Evolutionary conservation across 2,329 filamentous ascomycete species (phyloP), one percentile per base, ranked within the genome.

Genomic region (Chaetomium globosum): DNA sequence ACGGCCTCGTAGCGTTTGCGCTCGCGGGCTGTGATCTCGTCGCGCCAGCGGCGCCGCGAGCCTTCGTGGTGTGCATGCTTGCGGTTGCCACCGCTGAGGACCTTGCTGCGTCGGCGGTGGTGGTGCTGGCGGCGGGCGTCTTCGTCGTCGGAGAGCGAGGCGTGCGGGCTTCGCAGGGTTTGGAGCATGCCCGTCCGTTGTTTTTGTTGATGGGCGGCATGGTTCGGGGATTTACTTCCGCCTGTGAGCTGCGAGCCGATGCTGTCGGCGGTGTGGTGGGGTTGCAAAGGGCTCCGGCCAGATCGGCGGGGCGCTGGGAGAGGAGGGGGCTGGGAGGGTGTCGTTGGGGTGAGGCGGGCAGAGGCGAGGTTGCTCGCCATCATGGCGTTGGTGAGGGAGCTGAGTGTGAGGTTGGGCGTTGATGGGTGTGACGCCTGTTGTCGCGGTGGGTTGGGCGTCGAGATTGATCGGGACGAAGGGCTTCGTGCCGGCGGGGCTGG

Each of bases 1-100:
- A 95, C 85, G 2, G 89, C 91, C 75, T 94, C 91, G 75, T 95
- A 95, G 1, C 91, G 83, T 73, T 90, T 90, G n/a, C 89, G 81
- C 73, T 95, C 90, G 5, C 86, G 81, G 56, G 86, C 83, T 0
- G 89, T 91, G 51, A 95, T 85, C 67, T 87, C 82, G 70, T 93
- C 90, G 51, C 90, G 85, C 91, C 91, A 95, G 7, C 90, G 85
- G 72, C 87, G 88, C 21, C 91, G 84, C 4, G 89, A 84, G 0
- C 89, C 91, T 74, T 94, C 91, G 71, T 91, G 87, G 72, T 95
- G 91, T 1, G 87, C 84, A 74, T 93, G 90, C 66, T 89, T 88
- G 68, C 83, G 86, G 60, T 82, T 81, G 59, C 82, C 80, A 59
- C 78, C 73, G 57, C 78, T 77, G 19, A 78, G 79, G 59, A 70